Evolutionary conservation across 2,329 filamentous ascomycete species (phyloP).

Genomic region (Talaromyces rugulosus): DNA sequence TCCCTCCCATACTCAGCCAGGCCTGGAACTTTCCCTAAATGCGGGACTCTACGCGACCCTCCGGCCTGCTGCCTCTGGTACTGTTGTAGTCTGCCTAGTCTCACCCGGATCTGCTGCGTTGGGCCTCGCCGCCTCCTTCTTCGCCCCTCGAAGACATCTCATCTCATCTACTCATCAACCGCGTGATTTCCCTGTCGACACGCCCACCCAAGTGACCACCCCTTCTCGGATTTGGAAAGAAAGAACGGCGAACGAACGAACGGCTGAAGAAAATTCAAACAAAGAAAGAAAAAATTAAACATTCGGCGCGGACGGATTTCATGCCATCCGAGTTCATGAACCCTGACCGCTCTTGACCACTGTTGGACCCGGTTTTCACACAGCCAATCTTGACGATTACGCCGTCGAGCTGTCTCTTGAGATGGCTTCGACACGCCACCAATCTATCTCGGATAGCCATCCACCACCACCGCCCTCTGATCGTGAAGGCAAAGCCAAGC

Average conservation of each 20-base stretch:
- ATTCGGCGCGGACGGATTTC: background rate
- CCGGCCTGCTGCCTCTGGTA: background rate
- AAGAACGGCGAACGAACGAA: background rate
- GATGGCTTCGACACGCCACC: constrained; percentile 40
- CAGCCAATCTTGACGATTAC: constrained; percentile 12
- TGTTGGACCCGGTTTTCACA: background rate
- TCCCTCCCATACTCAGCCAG: background rate
- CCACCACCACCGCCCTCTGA: constrained; percentile 24
- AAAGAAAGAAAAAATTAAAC: background rate
- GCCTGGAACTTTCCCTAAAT: background rate
- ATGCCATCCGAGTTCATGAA: background rate
- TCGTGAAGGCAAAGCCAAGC: constrained; percentile 12
- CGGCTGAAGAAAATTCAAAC: background rate
- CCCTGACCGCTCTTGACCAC: background rate
- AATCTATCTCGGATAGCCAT: constrained; percentile 51
- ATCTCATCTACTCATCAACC: background rate
- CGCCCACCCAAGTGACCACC: background rate
- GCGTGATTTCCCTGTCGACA: background rate
- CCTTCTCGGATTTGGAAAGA: background rate
- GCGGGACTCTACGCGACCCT: background rate
- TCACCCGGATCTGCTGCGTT: constrained; percentile 1
- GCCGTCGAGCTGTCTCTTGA: constrained; percentile 13
- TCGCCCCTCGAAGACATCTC: background rate
- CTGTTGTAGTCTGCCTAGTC: background rate
- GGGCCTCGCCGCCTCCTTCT: constrained; percentile 13